These are phyloP conservation scores for Rhizopogon roseolus DNA, from an alignment of 768 basidiomycete species.

Conservation along the genomic window DNA sequence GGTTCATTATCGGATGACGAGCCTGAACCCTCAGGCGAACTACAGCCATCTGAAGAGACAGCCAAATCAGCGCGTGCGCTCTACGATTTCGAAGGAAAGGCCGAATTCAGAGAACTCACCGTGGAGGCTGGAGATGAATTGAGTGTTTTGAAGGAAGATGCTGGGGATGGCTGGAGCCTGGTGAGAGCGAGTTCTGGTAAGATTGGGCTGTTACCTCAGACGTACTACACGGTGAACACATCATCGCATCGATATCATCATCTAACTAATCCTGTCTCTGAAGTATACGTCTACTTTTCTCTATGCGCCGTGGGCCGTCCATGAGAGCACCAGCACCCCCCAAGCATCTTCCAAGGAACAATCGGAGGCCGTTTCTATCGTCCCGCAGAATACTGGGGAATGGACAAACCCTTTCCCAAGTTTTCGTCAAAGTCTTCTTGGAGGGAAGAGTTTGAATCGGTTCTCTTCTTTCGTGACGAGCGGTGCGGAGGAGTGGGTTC, in stretches of 20 bases:
- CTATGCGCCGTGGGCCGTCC: constrained; percentile 36
- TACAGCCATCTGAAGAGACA: constrained; percentile 8
- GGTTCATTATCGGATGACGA: constrained; percentile 50
- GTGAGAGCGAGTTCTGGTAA: constrained; percentile 53
- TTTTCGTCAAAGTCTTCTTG: constrained; percentile 66
- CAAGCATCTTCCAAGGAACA: constrained; percentile 28
- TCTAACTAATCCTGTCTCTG: neutral
- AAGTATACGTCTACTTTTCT: constrained; percentile 68
- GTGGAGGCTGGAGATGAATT: constrained; percentile 69
- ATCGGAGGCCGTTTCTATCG: constrained; percentile 33
- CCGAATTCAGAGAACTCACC: constrained; percentile 66
- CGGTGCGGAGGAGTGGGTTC: constrained; percentile 78
- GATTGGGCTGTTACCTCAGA: constrained; percentile 62
- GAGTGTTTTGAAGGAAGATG: constrained; percentile 65
- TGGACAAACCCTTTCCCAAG: constrained; percentile 56
- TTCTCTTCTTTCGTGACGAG: constrained; percentile 85
- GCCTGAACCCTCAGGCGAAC: constrained; percentile 30
- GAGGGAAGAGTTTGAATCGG: constrained; percentile 77
- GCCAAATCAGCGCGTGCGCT: constrained; percentile 54
- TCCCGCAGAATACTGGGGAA: constrained; percentile 70
- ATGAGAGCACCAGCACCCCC: constrained; percentile 42
- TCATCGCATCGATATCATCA: neutral
- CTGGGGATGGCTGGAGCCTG: constrained; percentile 80
- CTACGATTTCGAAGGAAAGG: constrained; percentile 71
- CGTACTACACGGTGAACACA: constrained; percentile 65